Evolutionary conservation across 441 rosid genomes (phyloP).

Genomic region (Gossypium lobatum): DNA sequence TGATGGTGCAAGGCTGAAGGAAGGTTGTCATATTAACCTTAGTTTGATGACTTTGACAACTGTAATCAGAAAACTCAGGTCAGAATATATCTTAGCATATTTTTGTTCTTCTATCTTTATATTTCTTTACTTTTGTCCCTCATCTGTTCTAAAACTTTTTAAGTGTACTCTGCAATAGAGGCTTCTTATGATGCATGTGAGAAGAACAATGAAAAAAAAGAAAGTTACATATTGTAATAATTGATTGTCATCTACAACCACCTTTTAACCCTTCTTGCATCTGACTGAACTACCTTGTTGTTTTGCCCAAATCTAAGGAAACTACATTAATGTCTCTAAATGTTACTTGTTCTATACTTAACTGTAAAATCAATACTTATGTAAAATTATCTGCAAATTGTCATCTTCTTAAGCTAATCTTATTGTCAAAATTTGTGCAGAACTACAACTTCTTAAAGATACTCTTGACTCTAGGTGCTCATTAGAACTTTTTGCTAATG

Average conservation of each 20-base stretch:
- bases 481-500: not conserved
- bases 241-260: not conserved
- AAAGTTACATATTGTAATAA: not conserved
- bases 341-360: not conserved
- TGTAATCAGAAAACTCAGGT: slow-evolving; percentile 96
- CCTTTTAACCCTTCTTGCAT: not conserved
- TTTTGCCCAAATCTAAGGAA: not conserved
- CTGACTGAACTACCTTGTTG: not conserved
- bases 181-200: not conserved
- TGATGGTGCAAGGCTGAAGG: slow-evolving; percentile 91
- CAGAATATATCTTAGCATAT: slow-evolving; percentile 7
- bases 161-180: not conserved
- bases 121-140: not conserved
- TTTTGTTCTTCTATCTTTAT: not conserved
- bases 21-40: slow-evolving; percentile 98
- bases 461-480: not conserved
- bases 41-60: slow-evolving; percentile 98
- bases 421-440: not conserved
- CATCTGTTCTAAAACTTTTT: not conserved
- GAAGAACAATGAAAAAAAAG: not conserved
- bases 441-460: not conserved
- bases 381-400: not conserved
- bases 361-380: not conserved
- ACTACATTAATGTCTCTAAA: not conserved
- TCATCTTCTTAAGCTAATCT: not conserved